Evolutionary conservation across 176 grass and related monocot genomes (phyloP).

Genomic region (Carex littledalei): DNA sequence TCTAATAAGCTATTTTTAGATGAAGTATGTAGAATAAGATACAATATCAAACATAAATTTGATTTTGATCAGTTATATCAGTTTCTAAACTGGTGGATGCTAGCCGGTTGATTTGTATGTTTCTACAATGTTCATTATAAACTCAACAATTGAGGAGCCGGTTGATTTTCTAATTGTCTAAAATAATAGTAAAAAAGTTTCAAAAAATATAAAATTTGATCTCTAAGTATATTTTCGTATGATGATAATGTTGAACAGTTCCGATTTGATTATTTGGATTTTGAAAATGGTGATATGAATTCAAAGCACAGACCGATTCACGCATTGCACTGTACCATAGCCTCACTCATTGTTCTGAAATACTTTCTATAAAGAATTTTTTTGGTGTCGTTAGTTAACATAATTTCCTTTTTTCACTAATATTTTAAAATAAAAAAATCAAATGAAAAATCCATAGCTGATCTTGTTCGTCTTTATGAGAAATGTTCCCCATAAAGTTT

Average conservation of each 20-base stretch:
- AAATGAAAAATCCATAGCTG: background rate
- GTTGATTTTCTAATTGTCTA: too few species aligned
- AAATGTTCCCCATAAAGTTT: background rate
- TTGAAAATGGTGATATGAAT: too few species aligned
- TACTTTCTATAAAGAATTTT: background rate
- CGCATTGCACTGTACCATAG: too few species aligned
- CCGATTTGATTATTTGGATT: too few species aligned
- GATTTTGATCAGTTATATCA: background rate
- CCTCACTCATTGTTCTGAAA: background rate
- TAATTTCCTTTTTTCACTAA: background rate
- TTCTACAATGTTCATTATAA: background rate
- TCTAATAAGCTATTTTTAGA: conserved; percentile 15
- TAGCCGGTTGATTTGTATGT: background rate
- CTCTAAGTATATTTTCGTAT: too few species aligned
- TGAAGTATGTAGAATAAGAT: background rate
- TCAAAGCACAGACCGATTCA: too few species aligned
- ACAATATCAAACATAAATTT: background rate
- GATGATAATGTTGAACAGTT: too few species aligned
- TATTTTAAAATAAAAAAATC: background rate
- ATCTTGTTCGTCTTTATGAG: background rate
- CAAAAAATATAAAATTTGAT: too few species aligned
- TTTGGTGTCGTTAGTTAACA: background rate
- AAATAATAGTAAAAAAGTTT: too few species aligned
- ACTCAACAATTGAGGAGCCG: background rate
- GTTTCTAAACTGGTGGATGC: background rate